These are phyloP conservation scores for Barnettozyma sucrosica DNA, from an alignment of 805 yeast genomes.

Conservation along the genomic window DNA sequence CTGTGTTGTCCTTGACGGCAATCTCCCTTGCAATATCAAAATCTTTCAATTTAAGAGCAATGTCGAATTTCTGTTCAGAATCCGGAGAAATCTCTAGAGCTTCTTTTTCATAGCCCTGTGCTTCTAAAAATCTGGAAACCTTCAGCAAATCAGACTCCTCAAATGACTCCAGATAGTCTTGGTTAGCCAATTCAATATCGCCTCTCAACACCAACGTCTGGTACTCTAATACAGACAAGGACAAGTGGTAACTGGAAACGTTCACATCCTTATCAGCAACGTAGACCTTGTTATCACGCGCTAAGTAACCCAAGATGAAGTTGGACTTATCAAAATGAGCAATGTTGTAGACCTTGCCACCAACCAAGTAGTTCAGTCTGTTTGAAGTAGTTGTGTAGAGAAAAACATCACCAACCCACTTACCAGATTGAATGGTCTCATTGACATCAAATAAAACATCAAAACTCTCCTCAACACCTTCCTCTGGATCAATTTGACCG, in stretches of 20 bases:
- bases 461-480: conserved; percentile 84
- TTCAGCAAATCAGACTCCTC: conserved; percentile 65
- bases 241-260: conserved; percentile 73
- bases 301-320: conserved; percentile 83
- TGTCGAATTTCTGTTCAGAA: conserved; percentile 84
- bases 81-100: conserved; percentile 83
- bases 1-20: conserved; percentile 46
- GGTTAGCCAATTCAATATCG: conserved; percentile 78
- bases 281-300: conserved; percentile 85
- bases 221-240: conserved; percentile 84
- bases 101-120: conserved; percentile 80
- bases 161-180: conserved; percentile 49
- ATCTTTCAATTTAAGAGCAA: conserved; percentile 73
- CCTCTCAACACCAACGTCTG: conserved; percentile 95
- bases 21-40: conserved; percentile 66
- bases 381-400: conserved; percentile 82
- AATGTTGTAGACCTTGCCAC: conserved; percentile 86
- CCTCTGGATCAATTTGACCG: conserved; percentile 64
- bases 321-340: conserved; percentile 87
- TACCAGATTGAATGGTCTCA: conserved; percentile 81
- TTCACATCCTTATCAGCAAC: conserved; percentile 87
- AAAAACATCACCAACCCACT: conserved; percentile 97
- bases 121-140: conserved; percentile 88
- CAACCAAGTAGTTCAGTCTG: conserved; percentile 90
- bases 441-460: conserved; percentile 77